Percentiles rank a stretch among this genome's conserved stretches.
phyloP scores from a whole-genome alignment of 1,284 basidiomycete genomes.

The Pseudozyma thailandica region DNA sequence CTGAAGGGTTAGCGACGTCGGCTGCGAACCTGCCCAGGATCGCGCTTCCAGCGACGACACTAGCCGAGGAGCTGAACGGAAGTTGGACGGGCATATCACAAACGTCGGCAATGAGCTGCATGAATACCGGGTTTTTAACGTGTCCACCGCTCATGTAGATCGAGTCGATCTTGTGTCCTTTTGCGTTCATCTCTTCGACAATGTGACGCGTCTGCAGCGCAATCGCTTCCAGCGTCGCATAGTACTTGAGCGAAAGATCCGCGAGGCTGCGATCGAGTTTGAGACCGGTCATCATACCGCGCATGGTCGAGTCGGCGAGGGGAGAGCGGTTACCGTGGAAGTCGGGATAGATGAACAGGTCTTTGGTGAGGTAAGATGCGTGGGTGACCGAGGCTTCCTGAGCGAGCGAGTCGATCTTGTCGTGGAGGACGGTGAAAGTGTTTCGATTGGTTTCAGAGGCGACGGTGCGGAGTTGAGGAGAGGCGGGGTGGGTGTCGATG shows the following conservation, averaged over 20 bases:
- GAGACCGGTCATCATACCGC: constrained; percentile 88
- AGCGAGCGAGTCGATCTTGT: constrained; percentile 77
- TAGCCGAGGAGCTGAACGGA: constrained; percentile 78
- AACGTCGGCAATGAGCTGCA: constrained; percentile 80
- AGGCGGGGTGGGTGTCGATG: constrained; percentile 89
- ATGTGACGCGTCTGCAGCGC: constrained; percentile 96
- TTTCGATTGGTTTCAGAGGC: constrained; percentile 70
- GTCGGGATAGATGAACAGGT: constrained; percentile 94
- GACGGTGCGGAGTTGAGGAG: constrained; percentile 75
- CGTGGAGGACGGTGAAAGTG: constrained; percentile 75
- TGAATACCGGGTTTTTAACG: constrained; percentile 63
- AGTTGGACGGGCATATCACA: constrained; percentile 86
- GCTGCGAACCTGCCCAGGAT: constrained; percentile 91
- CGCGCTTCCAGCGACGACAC: constrained; percentile 90
- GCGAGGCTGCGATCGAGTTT: constrained; percentile 80
- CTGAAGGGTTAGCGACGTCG: constrained; percentile 70
- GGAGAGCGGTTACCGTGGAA: constrained; percentile 88
- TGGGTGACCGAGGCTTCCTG: constrained; percentile 68
- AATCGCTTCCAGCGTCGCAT: constrained; percentile 91
- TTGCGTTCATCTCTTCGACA: constrained; percentile 86
- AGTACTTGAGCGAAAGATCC: constrained; percentile 90
- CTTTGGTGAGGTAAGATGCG: constrained; percentile 81
- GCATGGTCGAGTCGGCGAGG: constrained; percentile 91
- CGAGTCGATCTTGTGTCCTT: constrained; percentile 83
- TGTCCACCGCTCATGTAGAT: constrained; percentile 83